phyloP scores from a whole-genome alignment of 2,329 filamentous ascomycete genomes.

The Claviceps capensis region DNA sequence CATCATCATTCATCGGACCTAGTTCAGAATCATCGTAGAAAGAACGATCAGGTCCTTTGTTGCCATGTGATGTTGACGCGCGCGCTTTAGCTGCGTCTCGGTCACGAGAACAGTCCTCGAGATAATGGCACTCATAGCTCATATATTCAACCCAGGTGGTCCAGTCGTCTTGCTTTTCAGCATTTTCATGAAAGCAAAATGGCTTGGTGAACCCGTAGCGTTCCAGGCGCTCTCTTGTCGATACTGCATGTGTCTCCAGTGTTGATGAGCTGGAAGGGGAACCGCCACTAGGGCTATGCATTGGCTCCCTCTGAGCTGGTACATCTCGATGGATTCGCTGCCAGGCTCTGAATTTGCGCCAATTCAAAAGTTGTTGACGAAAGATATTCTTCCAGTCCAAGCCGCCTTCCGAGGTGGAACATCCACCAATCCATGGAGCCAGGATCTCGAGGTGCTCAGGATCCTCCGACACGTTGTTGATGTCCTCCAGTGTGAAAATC shows the following conservation, averaged over 20 bases:
- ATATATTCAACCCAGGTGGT: slow-evolving; percentile 5
- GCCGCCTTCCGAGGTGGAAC: not conserved
- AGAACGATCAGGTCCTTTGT: not conserved
- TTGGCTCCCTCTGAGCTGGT: not conserved
- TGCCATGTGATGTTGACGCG: not conserved
- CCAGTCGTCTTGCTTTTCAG: slow-evolving; percentile 2
- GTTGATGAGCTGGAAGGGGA: not conserved
- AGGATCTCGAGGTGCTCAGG: slow-evolving; percentile 1
- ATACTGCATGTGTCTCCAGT: not conserved
- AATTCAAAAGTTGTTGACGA: slow-evolving; percentile 3
- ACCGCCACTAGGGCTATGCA: not conserved
- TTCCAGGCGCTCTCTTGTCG: not conserved
- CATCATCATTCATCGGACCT: not conserved
- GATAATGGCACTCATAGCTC: slow-evolving; percentile 4
- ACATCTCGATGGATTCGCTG: slow-evolving; percentile 1
- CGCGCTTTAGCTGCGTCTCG: not conserved
- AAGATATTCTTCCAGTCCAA: slow-evolving; percentile 5
- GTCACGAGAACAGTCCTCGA: not conserved
- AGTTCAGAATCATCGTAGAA: not conserved
- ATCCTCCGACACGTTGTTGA: slow-evolving; percentile 1
- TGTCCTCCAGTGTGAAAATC: slow-evolving; percentile 1
- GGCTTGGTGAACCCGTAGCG: slow-evolving; percentile 2
- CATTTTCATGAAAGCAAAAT: slow-evolving; percentile 1
- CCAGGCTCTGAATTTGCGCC: slow-evolving; percentile 3
- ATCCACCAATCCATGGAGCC: not conserved